A percentile compares a stretch with the other conserved stretches of the same genome.
Conservation (phyloP, 768 basidiomycete species). For the Auriscalpium orientale region DNA sequence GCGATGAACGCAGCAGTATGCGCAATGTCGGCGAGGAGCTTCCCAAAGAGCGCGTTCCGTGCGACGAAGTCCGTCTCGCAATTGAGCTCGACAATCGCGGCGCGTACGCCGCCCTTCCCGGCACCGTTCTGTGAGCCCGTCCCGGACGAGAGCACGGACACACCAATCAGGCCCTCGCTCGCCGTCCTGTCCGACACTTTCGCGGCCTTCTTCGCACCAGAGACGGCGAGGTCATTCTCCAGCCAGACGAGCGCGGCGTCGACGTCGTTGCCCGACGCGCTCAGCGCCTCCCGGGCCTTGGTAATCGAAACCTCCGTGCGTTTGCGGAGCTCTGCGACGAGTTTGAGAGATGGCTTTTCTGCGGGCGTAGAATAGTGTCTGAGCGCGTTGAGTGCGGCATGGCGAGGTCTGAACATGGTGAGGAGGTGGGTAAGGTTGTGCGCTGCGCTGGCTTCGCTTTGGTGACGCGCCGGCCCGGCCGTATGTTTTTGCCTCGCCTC, state of each 20-base stretch:
- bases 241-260: conserved; percentile 75
- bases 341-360: conserved; percentile 58
- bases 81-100: conserved; percentile 85
- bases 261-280: conserved; percentile 65
- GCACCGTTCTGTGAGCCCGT: conserved; percentile 28
- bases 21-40: conserved; percentile 71
- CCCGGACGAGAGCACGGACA: conserved; percentile 67
- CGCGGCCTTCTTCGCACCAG: conserved; percentile 73
- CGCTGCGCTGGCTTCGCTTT: background rate
- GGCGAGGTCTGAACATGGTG: conserved; percentile 4
- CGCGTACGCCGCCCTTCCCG: conserved; percentile 48
- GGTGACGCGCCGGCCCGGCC: background rate
- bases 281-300: conserved; percentile 85
- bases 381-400: conserved; percentile 10
- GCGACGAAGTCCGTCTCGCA: conserved; percentile 98
- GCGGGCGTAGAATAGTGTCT: conserved; percentile 45
- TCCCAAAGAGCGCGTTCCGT: conserved; percentile 72
- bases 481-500: background rate
- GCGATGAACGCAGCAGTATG: conserved; percentile 74
- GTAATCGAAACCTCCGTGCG: conserved; percentile 72
- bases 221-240: conserved; percentile 57
- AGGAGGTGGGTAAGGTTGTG: background rate
- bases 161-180: conserved; percentile 70
- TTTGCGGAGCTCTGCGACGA: conserved; percentile 83
- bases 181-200: conserved; percentile 75